Evolutionary conservation across 2,329 filamentous ascomycete genomes (phyloP).

Genomic region (Hypoxylon sp.): DNA sequence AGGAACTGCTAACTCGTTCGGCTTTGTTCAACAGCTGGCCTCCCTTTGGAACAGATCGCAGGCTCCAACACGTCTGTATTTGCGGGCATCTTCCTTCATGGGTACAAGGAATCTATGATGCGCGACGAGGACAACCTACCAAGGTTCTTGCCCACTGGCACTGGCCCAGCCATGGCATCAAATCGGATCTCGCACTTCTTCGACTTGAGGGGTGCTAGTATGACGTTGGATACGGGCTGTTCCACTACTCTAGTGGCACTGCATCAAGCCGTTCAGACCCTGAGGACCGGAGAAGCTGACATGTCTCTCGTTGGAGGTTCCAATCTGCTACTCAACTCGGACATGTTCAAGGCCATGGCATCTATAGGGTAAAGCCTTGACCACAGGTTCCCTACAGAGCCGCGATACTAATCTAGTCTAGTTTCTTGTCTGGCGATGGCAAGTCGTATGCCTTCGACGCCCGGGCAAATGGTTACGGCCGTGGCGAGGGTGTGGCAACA

Average conservation of each 20-base stretch:
- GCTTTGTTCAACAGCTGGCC: constrained; percentile 44
- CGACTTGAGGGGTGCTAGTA: constrained; percentile 48
- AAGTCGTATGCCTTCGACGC: constrained; percentile 13
- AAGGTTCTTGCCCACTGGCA: background rate
- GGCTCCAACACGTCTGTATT: constrained; percentile 51
- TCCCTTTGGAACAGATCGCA: constrained; percentile 43
- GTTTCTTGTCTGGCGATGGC: constrained; percentile 6
- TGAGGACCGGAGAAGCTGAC: constrained; percentile 11
- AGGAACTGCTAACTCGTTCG: background rate
- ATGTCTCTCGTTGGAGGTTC: constrained; percentile 48
- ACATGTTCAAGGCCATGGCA: constrained; percentile 58
- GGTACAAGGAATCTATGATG: constrained; percentile 23
- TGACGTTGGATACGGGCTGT: constrained; percentile 52
- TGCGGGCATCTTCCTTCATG: constrained; percentile 36
- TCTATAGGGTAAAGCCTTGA: constrained; percentile 50
- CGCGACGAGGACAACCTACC: constrained; percentile 8
- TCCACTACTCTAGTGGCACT: constrained; percentile 50
- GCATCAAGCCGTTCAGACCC: constrained; percentile 33
- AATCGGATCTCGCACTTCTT: constrained; percentile 49
- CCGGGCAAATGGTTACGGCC: constrained; percentile 57
- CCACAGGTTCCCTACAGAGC: background rate
- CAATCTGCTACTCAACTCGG: constrained; percentile 48
- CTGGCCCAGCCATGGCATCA: constrained; percentile 7
- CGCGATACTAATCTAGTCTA: background rate
- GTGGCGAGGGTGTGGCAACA: constrained; percentile 59